Conservation (phyloP, 2,329 filamentous ascomycete genomes). For the Fusarium musae region DNA sequence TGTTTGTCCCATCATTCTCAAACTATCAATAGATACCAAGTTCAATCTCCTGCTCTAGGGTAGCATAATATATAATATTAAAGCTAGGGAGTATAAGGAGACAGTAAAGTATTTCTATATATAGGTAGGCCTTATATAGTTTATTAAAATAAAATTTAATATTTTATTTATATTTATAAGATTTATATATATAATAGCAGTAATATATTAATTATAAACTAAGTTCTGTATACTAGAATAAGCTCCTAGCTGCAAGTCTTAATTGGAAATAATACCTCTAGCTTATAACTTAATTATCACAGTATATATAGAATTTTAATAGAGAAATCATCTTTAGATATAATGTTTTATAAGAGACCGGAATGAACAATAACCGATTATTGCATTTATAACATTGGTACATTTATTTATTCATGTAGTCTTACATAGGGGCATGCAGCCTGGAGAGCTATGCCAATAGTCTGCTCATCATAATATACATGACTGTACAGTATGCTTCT, state of each 20-base stretch:
- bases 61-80: not conserved
- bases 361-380: not conserved
- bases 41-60: not conserved
- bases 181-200: rapidly evolving
- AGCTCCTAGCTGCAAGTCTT: no score
- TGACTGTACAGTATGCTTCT: constrained; percentile 28
- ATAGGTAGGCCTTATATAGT: no score
- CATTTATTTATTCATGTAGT: not conserved
- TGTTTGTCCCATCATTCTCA: rapidly evolving
- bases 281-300: not conserved
- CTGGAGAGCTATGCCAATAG: not conserved
- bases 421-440: not conserved
- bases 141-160: rapidly evolving
- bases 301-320: rapidly evolving
- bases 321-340: no score
- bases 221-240: not conserved
- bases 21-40: rapidly evolving
- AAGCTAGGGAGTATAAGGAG: no score
- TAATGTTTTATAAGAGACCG: rapidly evolving
- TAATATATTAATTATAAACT: not conserved
- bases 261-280: no score
- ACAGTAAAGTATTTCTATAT: not conserved
- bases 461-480: constrained; percentile 25
- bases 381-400: not conserved
- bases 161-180: not conserved